Conservation (phyloP, 1,139 yeast genomes). For the Nematodospora anomalae region DNA sequence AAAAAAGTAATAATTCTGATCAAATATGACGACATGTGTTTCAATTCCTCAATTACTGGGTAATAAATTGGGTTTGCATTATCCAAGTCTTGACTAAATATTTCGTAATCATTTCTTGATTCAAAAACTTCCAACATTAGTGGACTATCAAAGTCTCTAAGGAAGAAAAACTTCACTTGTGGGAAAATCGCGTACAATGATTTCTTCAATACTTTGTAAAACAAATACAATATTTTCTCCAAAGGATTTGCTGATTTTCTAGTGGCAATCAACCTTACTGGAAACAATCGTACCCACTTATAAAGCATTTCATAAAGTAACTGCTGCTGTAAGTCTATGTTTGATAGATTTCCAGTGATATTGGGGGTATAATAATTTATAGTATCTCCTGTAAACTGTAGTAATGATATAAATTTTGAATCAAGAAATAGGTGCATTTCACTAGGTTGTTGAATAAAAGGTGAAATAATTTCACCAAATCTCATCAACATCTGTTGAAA, state of each 20-base stretch:
- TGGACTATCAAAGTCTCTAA: constrained; percentile 46
- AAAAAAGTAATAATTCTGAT: constrained; percentile 36
- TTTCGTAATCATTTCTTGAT: constrained; percentile 26
- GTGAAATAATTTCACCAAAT: constrained; percentile 18
- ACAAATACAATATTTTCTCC: constrained; percentile 35
- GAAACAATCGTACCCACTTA: constrained; percentile 41
- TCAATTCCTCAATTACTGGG: constrained; percentile 22
- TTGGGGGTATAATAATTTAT: constrained; percentile 30
- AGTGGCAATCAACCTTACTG: constrained; percentile 28
- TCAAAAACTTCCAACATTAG: constrained; percentile 40
- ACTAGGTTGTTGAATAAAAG: constrained; percentile 8
- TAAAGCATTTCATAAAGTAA: constrained; percentile 37
- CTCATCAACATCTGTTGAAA: constrained; percentile 22
- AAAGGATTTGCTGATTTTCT: constrained; percentile 27
- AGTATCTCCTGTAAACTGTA: constrained; percentile 26
- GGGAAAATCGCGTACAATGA: constrained; percentile 40
- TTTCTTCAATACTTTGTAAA: constrained; percentile 37
- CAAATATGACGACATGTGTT: constrained; percentile 30
- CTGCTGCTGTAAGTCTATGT: constrained; percentile 36
- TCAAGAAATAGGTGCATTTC: constrained; percentile 17
- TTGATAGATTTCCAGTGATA: constrained; percentile 24
- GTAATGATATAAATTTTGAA: constrained; percentile 26
- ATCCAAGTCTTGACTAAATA: constrained; percentile 24
- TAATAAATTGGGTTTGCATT: constrained; percentile 20
- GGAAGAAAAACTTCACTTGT: constrained; percentile 41